Percentiles rank a stretch among this genome's conserved stretches.
Conservation (phyloP, 2,329 filamentous ascomycete species). For the Hymenoscyphus albidus region DNA sequence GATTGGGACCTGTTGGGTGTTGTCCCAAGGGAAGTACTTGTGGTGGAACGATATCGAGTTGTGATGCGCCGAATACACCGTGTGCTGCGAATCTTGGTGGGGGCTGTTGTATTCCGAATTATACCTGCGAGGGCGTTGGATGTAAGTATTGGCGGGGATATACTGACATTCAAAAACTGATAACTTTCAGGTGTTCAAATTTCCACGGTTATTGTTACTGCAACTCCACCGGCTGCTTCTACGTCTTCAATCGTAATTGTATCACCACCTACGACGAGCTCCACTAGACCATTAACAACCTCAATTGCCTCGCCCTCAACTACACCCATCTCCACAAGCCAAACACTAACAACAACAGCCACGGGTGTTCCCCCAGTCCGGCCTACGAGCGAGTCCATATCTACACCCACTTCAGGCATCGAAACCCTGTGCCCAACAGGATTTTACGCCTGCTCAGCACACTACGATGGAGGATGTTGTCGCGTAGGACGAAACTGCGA, state of each 20-base stretch:
- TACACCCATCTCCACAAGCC: slow-evolving; percentile 33
- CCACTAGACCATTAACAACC: slow-evolving; percentile 18
- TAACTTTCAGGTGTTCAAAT: slow-evolving; percentile 13
- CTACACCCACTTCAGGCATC: slow-evolving; percentile 30
- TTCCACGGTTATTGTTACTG: slow-evolving; percentile 9
- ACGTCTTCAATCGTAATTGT: slow-evolving; percentile 11
- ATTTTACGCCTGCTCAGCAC: slow-evolving; percentile 86
- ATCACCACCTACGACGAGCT: slow-evolving; percentile 12
- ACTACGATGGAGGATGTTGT: slow-evolving; percentile 80
- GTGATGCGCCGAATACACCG: slow-evolving; percentile 57
- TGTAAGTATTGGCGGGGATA: slow-evolving; percentile 47
- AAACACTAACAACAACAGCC: slow-evolving; percentile 38
- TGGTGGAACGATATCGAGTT: slow-evolving; percentile 58
- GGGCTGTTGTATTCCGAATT: slow-evolving; percentile 73
- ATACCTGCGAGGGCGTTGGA: slow-evolving; percentile 63
- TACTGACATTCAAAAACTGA: background rate
- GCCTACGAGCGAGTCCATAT: slow-evolving; percentile 42
- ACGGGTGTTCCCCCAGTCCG: slow-evolving; percentile 45
- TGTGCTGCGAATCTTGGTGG: slow-evolving; percentile 65
- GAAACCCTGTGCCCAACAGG: slow-evolving; percentile 70
- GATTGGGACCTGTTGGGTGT: slow-evolving; percentile 68
- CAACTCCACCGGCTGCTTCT: slow-evolving; percentile 12
- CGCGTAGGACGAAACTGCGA: slow-evolving; percentile 82
- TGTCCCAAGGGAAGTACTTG: slow-evolving; percentile 65
- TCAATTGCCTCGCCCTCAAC: slow-evolving; percentile 25